A percentile compares a stretch with the other conserved stretches of the same genome.
These are phyloP conservation scores for Nakaseomyces kungkrabaensis DNA, from an alignment of 1,139 yeast genomes.

Conservation along the genomic window DNA sequence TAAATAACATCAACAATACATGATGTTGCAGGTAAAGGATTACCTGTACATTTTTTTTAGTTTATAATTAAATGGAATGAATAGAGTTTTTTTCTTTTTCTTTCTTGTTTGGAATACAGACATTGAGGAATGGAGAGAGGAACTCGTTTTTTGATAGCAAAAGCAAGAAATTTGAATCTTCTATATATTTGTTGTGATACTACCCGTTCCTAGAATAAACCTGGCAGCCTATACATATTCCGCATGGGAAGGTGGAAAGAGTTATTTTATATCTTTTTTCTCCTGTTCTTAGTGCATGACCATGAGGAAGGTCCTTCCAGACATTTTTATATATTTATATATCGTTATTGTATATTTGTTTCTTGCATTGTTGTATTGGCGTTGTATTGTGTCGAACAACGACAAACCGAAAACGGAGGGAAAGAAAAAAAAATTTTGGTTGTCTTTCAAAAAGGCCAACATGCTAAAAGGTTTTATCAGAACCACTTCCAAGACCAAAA, in stretches of 20 bases:
- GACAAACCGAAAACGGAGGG: no score
- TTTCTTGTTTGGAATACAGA: background rate
- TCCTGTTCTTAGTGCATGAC: background rate
- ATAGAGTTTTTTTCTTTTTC: background rate
- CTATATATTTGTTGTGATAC: background rate
- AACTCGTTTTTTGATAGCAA: no score
- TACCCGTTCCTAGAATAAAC: background rate
- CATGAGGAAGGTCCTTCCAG: constrained; percentile 4
- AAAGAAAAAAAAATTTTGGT: no score
- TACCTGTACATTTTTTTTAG: background rate
- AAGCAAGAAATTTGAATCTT: no score
- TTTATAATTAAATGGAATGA: background rate
- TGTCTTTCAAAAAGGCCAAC: no score
- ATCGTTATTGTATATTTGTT: background rate
- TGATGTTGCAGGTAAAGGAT: background rate
- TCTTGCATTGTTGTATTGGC: background rate
- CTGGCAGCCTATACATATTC: constrained; percentile 4
- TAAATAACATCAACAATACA: background rate
- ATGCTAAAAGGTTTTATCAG: no score
- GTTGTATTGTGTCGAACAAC: no score
- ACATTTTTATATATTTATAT: background rate
- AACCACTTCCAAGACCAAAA: no score
- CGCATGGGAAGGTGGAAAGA: background rate
- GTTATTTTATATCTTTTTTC: background rate
- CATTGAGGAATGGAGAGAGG: background rate